These are phyloP conservation scores for Secale cereale DNA, from an alignment of 176 grass and related monocot genomes.

Conservation along the genomic window DNA sequence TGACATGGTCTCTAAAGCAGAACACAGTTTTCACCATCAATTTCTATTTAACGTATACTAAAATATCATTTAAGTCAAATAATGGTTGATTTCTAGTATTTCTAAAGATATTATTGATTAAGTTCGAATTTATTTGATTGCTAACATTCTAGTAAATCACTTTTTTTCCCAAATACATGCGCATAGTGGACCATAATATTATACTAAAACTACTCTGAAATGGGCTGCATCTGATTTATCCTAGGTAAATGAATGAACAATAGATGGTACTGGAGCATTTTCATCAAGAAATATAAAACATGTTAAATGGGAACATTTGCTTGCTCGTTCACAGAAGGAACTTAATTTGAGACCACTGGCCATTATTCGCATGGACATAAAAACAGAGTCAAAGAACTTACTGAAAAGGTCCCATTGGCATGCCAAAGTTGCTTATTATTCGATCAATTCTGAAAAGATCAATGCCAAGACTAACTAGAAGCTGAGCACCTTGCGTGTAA, in stretches of 20 bases:
- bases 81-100: neutral
- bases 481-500: slow-evolving; percentile 68
- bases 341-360: neutral
- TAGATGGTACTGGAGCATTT: neutral
- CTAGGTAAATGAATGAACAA: neutral
- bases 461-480: slow-evolving; percentile 82
- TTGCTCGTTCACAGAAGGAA: neutral
- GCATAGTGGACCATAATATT: neutral
- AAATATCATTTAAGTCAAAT: neutral
- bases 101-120: neutral
- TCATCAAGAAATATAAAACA: neutral
- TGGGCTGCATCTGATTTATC: neutral
- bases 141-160: neutral
- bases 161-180: neutral
- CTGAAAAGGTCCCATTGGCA: slow-evolving; percentile 99
- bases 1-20: neutral
- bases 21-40: neutral
- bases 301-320: neutral
- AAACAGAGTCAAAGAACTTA: slow-evolving; percentile 45
- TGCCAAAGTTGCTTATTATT: slow-evolving; percentile 81
- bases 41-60: neutral
- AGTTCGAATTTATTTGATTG: neutral
- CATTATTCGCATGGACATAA: slow-evolving; percentile 8
- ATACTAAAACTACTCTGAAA: neutral
- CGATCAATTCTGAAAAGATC: slow-evolving; percentile 84